Conservation (phyloP, 2,329 filamentous ascomycete species). For the Penicillium sp. region DNA sequence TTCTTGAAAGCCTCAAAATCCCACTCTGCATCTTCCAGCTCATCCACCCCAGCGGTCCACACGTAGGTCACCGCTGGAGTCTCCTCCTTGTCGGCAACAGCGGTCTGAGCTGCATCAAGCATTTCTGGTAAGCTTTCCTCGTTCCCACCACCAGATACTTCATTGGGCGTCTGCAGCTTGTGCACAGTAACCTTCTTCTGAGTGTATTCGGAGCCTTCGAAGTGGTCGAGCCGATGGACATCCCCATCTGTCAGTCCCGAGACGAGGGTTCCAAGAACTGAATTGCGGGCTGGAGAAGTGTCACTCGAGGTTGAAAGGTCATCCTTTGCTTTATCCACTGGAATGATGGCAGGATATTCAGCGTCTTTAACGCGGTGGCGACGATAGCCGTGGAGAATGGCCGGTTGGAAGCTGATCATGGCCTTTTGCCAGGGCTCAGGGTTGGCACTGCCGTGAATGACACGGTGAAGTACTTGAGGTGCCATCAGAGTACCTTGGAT, state of each 20-base stretch:
- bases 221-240: slow-evolving; percentile 72
- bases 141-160: slow-evolving; percentile 20
- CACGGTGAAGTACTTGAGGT: slow-evolving; percentile 80
- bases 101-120: slow-evolving; percentile 54
- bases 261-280: slow-evolving; percentile 74
- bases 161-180: slow-evolving; percentile 31
- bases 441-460: slow-evolving; percentile 67
- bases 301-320: neutral
- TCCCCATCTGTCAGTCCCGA: slow-evolving; percentile 78
- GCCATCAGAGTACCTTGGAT: slow-evolving; percentile 69
- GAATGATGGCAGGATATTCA: slow-evolving; percentile 81
- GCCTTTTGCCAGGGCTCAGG: slow-evolving; percentile 54
- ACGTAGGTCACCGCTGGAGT: slow-evolving; percentile 66
- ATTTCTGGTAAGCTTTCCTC: slow-evolving; percentile 40
- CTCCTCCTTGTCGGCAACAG: slow-evolving; percentile 50
- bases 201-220: slow-evolving; percentile 77
- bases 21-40: slow-evolving; percentile 77
- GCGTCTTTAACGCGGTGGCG: slow-evolving; percentile 68
- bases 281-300: slow-evolving; percentile 29
- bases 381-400: slow-evolving; percentile 72
- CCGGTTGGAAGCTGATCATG: slow-evolving; percentile 68
- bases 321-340: neutral
- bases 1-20: slow-evolving; percentile 80
- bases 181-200: slow-evolving; percentile 53
- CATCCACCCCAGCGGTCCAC: slow-evolving; percentile 51